Evolutionary conservation across 108 stramenopile species (phyloP).

Genomic region (Cyclotella distinguenda): DNA sequence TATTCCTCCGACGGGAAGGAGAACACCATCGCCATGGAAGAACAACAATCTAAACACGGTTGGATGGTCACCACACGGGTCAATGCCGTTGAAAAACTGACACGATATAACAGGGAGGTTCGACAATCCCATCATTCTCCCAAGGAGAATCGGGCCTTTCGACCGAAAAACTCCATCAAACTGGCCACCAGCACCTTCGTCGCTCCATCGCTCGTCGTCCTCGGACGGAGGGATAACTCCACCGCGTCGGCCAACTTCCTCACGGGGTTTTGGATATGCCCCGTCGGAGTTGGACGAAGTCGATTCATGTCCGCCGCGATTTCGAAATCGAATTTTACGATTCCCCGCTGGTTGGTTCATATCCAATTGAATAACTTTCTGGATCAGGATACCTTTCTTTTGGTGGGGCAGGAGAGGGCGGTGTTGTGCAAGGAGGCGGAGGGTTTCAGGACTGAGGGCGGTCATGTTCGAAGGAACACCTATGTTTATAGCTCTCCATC

Average conservation of each 20-base stretch:
- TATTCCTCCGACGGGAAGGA: slow-evolving; percentile 49
- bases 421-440: slow-evolving; percentile 60
- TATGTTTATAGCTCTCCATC: slow-evolving; percentile 52
- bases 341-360: slow-evolving; percentile 58
- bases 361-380: slow-evolving; percentile 58
- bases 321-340: slow-evolving; percentile 27
- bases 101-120: slow-evolving; percentile 34
- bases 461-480: slow-evolving; percentile 28
- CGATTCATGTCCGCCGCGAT: slow-evolving; percentile 60
- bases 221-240: slow-evolving; percentile 43
- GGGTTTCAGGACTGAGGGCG: slow-evolving; percentile 15
- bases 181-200: slow-evolving; percentile 48
- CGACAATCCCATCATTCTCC: slow-evolving; percentile 1
- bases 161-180: slow-evolving; percentile 22
- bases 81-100: slow-evolving; percentile 49
- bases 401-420: slow-evolving; percentile 57
- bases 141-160: background rate
- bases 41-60: slow-evolving; percentile 42
- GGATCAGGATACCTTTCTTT: slow-evolving; percentile 72
- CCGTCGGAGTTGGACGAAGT: slow-evolving; percentile 54
- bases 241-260: slow-evolving; percentile 46
- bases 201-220: slow-evolving; percentile 39
- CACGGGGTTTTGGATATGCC: slow-evolving; percentile 62
- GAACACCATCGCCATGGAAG: slow-evolving; percentile 33
- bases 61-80: slow-evolving; percentile 47